Conservation (phyloP, 1,284 basidiomycete species). For the Xerocomus minutiporus region DNA sequence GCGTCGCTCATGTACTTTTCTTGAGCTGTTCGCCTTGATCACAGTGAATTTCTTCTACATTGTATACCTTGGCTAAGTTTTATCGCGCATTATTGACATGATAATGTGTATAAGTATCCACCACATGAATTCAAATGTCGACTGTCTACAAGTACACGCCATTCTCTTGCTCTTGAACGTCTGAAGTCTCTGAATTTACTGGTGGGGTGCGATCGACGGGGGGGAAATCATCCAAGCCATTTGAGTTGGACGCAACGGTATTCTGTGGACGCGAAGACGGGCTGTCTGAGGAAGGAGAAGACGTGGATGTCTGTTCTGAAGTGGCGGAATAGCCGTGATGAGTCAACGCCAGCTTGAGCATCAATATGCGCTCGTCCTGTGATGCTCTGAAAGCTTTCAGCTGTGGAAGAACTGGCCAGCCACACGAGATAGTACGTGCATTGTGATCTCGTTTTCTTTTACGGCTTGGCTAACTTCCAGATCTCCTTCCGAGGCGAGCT, state of each 20-base stretch:
- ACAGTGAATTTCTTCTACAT: neutral
- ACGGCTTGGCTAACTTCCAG: constrained; percentile 45
- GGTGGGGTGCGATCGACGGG: neutral
- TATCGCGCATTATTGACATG: neutral
- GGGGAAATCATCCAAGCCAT: constrained; percentile 12
- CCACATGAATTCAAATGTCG: constrained; percentile 1
- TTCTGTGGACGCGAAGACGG: constrained; percentile 5
- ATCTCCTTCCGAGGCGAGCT: constrained; percentile 34
- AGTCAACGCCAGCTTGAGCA: constrained; percentile 57
- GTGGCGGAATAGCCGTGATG: constrained; percentile 55
- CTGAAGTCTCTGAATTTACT: neutral
- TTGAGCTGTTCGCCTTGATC: neutral
- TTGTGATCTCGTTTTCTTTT: constrained; percentile 51
- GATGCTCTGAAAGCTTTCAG: constrained; percentile 48
- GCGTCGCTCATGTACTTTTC: constrained; percentile 60
- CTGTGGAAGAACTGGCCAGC: neutral
- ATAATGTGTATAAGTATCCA: neutral
- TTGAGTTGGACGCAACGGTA: constrained; percentile 5
- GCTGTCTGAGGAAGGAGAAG: neutral
- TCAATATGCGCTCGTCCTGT: constrained; percentile 65
- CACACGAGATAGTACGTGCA: constrained; percentile 30
- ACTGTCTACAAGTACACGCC: constrained; percentile 29
- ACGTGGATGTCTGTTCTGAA: constrained; percentile 10
- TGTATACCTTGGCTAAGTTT: neutral
- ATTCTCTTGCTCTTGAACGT: constrained; percentile 5